Percentiles rank a stretch among this genome's conserved stretches.
phyloP scores from a whole-genome alignment of 768 basidiomycete genomes.

The Podaxis pistillaris region DNA sequence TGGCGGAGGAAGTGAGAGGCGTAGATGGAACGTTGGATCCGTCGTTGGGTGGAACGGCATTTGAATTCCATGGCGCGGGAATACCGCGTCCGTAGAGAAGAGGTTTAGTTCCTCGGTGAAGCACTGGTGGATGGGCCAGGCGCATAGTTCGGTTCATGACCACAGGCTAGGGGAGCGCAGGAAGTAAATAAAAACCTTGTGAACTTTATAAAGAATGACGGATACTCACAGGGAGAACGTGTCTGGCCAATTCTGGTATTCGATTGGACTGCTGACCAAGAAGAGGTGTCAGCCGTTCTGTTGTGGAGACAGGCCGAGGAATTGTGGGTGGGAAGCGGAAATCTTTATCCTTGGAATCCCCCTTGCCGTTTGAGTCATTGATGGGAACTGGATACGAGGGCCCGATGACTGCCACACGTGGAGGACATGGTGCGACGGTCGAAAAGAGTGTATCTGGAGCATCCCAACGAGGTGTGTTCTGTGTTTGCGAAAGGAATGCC shows the following conservation, averaged over 20 bases:
- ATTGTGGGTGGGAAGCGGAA: constrained; percentile 51
- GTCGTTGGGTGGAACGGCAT: constrained; percentile 29
- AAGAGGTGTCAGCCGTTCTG: constrained; percentile 58
- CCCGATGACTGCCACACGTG: constrained; percentile 59
- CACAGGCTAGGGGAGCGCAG: constrained; percentile 37
- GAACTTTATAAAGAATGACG: not conserved
- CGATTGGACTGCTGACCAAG: constrained; percentile 63
- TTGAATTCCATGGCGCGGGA: constrained; percentile 54
- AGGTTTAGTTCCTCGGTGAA: constrained; percentile 49
- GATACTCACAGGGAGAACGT: constrained; percentile 62
- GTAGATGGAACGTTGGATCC: constrained; percentile 26
- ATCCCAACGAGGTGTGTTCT: constrained; percentile 64
- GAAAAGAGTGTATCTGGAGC: constrained; percentile 64
- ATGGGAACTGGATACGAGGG: constrained; percentile 64
- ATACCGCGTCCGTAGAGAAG: constrained; percentile 47
- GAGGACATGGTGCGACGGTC: constrained; percentile 54
- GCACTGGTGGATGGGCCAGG: constrained; percentile 62
- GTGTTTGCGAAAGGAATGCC: constrained; percentile 58
- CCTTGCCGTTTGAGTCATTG: constrained; percentile 23
- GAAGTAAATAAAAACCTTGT: constrained; percentile 7
- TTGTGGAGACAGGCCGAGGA: constrained; percentile 41
- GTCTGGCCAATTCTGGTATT: constrained; percentile 64
- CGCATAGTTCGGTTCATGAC: constrained; percentile 60
- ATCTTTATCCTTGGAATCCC: constrained; percentile 44
- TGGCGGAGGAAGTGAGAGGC: constrained; percentile 27